phyloP scores from a whole-genome alignment of 176 grass and related monocot species.

The Zoysia pacifica region DNA sequence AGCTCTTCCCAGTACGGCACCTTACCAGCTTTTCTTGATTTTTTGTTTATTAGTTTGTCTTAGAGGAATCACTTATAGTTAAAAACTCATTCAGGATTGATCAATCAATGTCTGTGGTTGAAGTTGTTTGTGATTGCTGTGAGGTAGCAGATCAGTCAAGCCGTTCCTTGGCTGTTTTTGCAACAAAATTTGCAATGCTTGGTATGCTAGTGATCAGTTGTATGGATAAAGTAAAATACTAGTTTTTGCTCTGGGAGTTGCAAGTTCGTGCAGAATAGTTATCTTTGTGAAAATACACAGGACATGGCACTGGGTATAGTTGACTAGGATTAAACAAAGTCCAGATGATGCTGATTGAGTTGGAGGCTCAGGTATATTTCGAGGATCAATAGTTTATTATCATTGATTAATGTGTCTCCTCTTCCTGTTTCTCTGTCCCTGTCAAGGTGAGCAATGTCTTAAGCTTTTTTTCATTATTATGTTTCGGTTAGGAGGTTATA shows the following conservation, averaged over 20 bases:
- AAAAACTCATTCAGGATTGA: no score
- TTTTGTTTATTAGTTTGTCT: no score
- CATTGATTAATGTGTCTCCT: not conserved
- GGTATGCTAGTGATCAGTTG: no score
- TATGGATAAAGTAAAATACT: not conserved
- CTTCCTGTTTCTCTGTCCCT: not conserved
- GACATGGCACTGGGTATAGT: conserved; percentile 13
- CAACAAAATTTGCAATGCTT: no score
- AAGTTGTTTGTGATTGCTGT: no score
- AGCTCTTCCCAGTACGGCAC: no score
- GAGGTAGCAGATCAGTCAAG: no score
- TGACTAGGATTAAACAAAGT: conserved; percentile 30
- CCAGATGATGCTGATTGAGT: not conserved
- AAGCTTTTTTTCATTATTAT: no score
- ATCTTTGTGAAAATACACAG: conserved; percentile 1
- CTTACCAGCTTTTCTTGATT: no score
- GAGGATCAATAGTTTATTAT: conserved; percentile 24
- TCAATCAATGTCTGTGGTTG: no score
- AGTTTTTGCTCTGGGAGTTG: not conserved
- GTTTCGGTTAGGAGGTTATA: not conserved
- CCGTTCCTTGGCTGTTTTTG: no score
- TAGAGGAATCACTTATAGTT: no score
- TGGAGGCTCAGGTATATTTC: conserved; percentile 35
- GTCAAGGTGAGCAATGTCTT: not conserved
- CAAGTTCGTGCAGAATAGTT: conserved; percentile 18